Percentiles rank a stretch among this genome's conserved stretches.
phyloP scores from a whole-genome alignment of 2,329 filamentous ascomycete genomes.

The Colletotrichum euphorbiae region DNA sequence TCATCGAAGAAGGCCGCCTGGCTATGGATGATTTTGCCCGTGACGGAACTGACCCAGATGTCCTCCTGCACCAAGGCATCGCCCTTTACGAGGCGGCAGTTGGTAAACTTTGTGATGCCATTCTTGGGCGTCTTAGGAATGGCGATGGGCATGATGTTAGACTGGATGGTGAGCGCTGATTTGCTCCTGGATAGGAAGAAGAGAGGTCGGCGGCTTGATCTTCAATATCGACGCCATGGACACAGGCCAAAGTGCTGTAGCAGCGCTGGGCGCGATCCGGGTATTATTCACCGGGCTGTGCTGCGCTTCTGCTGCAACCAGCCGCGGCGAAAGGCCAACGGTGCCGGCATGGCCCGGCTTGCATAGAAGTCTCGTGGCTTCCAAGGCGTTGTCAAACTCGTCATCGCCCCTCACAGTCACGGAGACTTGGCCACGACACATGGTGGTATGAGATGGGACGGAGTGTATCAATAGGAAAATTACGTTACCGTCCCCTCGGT shows the following conservation, averaged over 20 bases:
- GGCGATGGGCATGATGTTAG: conserved; percentile 61
- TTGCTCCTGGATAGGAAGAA: conserved; percentile 21
- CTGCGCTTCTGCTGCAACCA: conserved; percentile 7
- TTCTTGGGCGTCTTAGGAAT: conserved; percentile 53
- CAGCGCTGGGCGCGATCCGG: conserved; percentile 20
- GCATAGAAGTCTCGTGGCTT: conserved; percentile 27
- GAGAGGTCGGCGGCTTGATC: conserved; percentile 6
- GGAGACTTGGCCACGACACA: conserved; percentile 31
- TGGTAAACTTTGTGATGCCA: conserved; percentile 87
- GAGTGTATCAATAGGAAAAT: background rate
- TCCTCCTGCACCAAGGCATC: conserved; percentile 78
- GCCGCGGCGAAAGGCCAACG: conserved; percentile 20
- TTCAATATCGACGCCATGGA: conserved; percentile 38
- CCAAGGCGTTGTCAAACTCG: conserved; percentile 18
- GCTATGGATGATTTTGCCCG: conserved; percentile 83
- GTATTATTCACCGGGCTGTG: conserved; percentile 32
- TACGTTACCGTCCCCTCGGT: conserved; percentile 35
- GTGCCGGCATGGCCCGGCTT: conserved; percentile 37
- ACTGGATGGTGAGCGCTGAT: conserved; percentile 42
- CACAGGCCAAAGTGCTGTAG: conserved; percentile 1
- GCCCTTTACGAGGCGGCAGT: conserved; percentile 81
- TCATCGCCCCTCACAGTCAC: conserved; percentile 38
- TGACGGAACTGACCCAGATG: conserved; percentile 87
- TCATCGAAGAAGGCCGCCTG: conserved; percentile 77
- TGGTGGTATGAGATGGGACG: conserved; percentile 39